Base-by-base conservation (phyloP, 495 filamentous ascomycete genomes). In the Pseudomonodictys pantanalensis region DNA sequence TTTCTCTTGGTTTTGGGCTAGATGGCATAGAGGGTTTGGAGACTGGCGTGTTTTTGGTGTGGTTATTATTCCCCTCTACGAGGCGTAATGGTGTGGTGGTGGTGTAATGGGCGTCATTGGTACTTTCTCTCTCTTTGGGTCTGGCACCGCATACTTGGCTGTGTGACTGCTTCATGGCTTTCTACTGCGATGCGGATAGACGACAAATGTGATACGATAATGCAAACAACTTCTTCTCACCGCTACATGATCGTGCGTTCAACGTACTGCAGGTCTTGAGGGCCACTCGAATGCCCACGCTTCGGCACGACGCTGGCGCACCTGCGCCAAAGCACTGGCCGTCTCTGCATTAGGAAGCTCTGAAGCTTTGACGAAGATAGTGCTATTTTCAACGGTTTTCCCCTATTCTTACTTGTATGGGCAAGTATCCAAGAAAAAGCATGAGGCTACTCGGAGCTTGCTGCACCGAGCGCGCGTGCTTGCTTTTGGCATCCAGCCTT, bases 281-380 rank as follows among this genome's bases (percentile, higher is more conserved):
- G n/a, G n/a, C n/a, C n/a, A n/a, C n/a, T n/a, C n/a, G n/a, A n/a
- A n/a, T n/a, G n/a, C n/a, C n/a, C n/a, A n/a, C n/a, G n/a, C n/a
- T n/a, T n/a, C n/a, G n/a, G n/a, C n/a, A n/a, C n/a, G n/a, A n/a
- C n/a, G n/a, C n/a, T n/a, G n/a, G n/a, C 23, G 23, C 15, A n/a
- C 15, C 15, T 55, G 1, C 25, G n/a, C 12, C 20, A 18, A 12
- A n/a, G 32, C 45, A 48, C 22, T 26, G 28, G 18, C 24, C 47
- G 18, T 12, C 5, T 30, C 58, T 29, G 4, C 30, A 56, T 50
- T 41, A 57, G 53, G 60, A 52, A 63, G 60, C 60, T 58, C 52
- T 15, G 23, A 63, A 44, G 48, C 60, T 57, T 25, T 45, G 53
- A 58, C 60, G 20, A 23, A 3, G 23, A 50, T 48, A 0, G 4